Conservation (phyloP, 1,139 yeast genomes). For the Suhomyces choctaworum region DNA sequence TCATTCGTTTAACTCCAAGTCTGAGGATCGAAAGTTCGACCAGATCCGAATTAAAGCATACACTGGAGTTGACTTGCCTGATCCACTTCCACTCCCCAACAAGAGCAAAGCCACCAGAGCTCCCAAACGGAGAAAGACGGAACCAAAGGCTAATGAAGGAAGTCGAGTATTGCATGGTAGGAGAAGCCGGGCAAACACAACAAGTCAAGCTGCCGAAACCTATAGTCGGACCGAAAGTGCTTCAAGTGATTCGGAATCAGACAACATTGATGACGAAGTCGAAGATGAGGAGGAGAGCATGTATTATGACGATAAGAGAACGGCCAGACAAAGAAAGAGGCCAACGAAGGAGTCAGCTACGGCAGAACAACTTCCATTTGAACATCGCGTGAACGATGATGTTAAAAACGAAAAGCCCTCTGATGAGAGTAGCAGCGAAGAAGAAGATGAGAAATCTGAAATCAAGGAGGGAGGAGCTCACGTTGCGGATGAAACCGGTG, state of each 20-base stretch:
- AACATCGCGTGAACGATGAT: neutral
- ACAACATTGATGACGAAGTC: constrained; percentile 12
- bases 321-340: neutral
- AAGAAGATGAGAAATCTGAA: constrained; percentile 8
- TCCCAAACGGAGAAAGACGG: constrained; percentile 1
- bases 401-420: constrained; percentile 17
- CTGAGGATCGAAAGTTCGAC: constrained; percentile 29
- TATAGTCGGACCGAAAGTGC: constrained; percentile 8
- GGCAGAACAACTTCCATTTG: neutral
- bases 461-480: neutral
- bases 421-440: constrained; percentile 19
- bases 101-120: constrained; percentile 1
- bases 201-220: neutral
- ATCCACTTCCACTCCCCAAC: constrained; percentile 1
- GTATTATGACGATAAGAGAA: neutral
- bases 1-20: constrained; percentile 37
- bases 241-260: constrained; percentile 5
- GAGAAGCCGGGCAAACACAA: constrained; percentile 6
- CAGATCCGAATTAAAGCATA: constrained; percentile 37
- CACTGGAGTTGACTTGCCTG: constrained; percentile 35
- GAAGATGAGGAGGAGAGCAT: constrained; percentile 1
- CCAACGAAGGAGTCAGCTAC: neutral
- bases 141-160: constrained; percentile 1
- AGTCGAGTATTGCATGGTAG: neutral
- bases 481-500: constrained; percentile 2